A percentile compares a stretch with the other conserved stretches of the same genome.
phyloP scores from a whole-genome alignment of 2,329 filamentous ascomycete genomes.

The Harringtonia aguacate region DNA sequence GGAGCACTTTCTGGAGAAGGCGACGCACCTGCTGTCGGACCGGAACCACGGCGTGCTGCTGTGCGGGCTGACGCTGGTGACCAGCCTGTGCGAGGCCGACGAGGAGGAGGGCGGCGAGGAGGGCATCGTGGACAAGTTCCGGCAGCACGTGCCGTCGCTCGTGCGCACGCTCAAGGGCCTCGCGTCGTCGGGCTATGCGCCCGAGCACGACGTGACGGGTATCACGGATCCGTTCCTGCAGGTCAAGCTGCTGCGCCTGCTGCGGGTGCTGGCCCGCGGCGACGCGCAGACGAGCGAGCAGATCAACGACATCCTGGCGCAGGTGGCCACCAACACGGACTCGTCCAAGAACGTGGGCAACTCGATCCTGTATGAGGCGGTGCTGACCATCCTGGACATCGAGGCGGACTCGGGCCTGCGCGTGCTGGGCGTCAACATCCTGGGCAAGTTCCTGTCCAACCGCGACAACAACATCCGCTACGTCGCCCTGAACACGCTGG shows the following conservation, averaged over 20 bases:
- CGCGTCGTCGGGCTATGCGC: constrained; percentile 90
- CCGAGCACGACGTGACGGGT: constrained; percentile 95
- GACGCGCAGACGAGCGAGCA: constrained; percentile 85
- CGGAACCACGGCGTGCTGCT: constrained; percentile 92
- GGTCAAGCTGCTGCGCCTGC: constrained; percentile 83
- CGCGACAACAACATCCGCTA: constrained; percentile 99
- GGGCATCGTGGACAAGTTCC: constrained; percentile 82
- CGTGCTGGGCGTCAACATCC: constrained; percentile 93
- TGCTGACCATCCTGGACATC: constrained; percentile 93
- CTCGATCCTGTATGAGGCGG: constrained; percentile 93
- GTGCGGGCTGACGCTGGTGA: constrained; percentile 83
- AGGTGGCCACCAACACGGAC: constrained; percentile 96
- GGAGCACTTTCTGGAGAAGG: constrained; percentile 95
- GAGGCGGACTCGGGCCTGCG: constrained; percentile 92
- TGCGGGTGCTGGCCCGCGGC: constrained; percentile 78
- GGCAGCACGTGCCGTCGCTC: constrained; percentile 70
- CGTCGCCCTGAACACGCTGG: constrained; percentile 90
- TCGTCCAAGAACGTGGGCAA: constrained; percentile 98
- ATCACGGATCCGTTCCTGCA: constrained; percentile 97
- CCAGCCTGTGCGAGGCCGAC: constrained; percentile 87
- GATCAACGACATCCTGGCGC: constrained; percentile 96
- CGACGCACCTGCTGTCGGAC: constrained; percentile 76
- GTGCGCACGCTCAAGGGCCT: constrained; percentile 87
- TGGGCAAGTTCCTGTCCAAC: constrained; percentile 94
- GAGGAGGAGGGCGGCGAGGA: constrained; percentile 87